Evolutionary conservation across 1,284 basidiomycete species (phyloP).

Genomic region (Hypsizygus ulmarius): DNA sequence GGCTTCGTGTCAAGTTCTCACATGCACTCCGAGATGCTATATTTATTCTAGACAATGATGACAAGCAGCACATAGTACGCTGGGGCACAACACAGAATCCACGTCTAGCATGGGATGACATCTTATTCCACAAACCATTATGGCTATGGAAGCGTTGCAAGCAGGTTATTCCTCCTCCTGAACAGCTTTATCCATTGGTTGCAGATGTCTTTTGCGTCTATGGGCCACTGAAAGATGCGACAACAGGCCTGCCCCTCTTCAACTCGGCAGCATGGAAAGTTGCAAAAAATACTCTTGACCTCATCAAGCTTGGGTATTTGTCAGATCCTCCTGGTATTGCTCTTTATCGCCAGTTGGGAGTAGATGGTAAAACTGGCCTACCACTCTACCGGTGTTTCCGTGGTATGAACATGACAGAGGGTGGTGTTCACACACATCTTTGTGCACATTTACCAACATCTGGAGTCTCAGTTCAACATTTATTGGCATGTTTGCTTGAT

Average conservation of each 20-base stretch:
- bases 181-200: constrained; percentile 25
- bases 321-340: constrained; percentile 30
- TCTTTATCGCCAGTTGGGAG: constrained; percentile 23
- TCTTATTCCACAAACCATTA: constrained; percentile 14
- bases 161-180: constrained; percentile 26
- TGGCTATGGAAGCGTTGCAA: constrained; percentile 26
- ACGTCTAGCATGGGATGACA: constrained; percentile 20
- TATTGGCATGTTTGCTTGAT: neutral
- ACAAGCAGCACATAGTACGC: constrained; percentile 19
- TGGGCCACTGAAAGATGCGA: constrained; percentile 30
- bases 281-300: constrained; percentile 25
- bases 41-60: constrained; percentile 24
- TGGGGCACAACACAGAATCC: constrained; percentile 16
- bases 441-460: neutral
- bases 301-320: constrained; percentile 15
- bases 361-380: constrained; percentile 21
- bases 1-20: constrained; percentile 22
- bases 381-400: constrained; percentile 22
- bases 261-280: constrained; percentile 26
- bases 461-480: neutral
- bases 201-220: constrained; percentile 23
- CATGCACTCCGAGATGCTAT: constrained; percentile 27
- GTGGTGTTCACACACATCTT: constrained; percentile 21
- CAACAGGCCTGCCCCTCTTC: constrained; percentile 25
- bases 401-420: constrained; percentile 27